phyloP scores from a whole-genome alignment of 1,139 yeast genomes.

The Kodamaea arcana region DNA sequence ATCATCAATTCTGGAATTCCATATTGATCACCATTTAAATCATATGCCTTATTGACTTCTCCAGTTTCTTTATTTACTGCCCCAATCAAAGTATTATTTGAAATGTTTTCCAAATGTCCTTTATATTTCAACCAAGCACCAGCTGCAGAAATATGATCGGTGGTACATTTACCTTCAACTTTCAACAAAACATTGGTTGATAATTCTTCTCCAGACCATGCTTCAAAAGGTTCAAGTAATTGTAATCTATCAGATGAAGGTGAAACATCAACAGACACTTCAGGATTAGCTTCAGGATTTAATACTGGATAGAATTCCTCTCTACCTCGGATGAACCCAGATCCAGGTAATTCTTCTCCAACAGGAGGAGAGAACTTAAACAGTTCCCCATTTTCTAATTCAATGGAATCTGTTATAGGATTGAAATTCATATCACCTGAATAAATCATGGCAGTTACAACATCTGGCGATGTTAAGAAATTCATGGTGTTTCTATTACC shows the following conservation, averaged over 20 bases:
- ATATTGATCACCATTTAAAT: conserved; percentile 71
- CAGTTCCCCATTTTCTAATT: conserved; percentile 56
- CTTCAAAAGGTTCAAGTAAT: conserved; percentile 78
- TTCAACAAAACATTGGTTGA: conserved; percentile 72
- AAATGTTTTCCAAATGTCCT: conserved; percentile 94
- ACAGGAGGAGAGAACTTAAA: conserved; percentile 68
- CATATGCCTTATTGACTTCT: conserved; percentile 87
- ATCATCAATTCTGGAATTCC: conserved; percentile 96
- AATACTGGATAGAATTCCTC: conserved; percentile 79
- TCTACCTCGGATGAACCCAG: conserved; percentile 83
- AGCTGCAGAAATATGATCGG: conserved; percentile 98
- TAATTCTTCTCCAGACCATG: conserved; percentile 84
- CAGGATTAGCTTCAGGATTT: conserved; percentile 68
- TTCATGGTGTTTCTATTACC: conserved; percentile 97
- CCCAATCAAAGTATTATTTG: conserved; percentile 92
- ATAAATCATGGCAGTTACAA: conserved; percentile 94
- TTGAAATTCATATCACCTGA: conserved; percentile 88
- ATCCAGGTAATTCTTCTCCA: conserved; percentile 80
- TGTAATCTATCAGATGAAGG: conserved; percentile 69
- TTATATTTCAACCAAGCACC: conserved; percentile 99
- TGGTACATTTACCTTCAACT: conserved; percentile 97
- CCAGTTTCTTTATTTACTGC: conserved; percentile 97
- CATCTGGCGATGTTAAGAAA: conserved; percentile 93
- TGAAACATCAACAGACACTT: conserved; percentile 66
- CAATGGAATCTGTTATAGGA: conserved; percentile 76